Evolutionary conservation across 1,284 basidiomycete species (phyloP), one percentile per base, ranked within the genome.

Genomic region (Cryptococcus sp.): DNA sequence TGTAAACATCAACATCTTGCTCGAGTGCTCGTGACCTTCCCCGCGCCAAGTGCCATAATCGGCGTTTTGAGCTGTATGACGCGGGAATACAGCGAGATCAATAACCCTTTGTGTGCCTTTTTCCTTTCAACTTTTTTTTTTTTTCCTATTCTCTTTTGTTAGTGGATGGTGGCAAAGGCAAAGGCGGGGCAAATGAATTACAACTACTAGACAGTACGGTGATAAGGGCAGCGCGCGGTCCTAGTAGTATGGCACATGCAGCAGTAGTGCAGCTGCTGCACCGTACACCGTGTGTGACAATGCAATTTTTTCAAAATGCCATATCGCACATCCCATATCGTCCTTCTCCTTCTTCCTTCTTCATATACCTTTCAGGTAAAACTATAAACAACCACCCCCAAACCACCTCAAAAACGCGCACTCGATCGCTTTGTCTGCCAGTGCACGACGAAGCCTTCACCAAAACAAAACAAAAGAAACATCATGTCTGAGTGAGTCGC

Each of bases 401-500:
- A 59, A 59, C 50, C 59, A 53, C 59, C 41, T 54, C 57, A 50
- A 60, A 57, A 50, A 55, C 54, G 50, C 49, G 41, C 57, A 62
- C 69, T 68, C 65, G 53, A 65, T 66, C 59, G 70, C 70, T 73
- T 71, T 70, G 70, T 76, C 72, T 60, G 56, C 54, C 23, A 41
- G 53, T 53, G 53, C 58, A 50, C 65, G 71, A 71, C 70, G 61
- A 71, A 73, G 73, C 69, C 60, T 66, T 67, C 66, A 57, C 50
- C 50, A 51, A 66, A 69, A 72, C 62, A 67, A 62, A 55, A 64
- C 61, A 57, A 59, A 53, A 54, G 61, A 63, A 62, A 64, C 57
- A 78, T 72, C 67, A 78, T 78, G 77, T 73, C 77, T 59, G 77
- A 77, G 77, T 78, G 69, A 76, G 77, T 78, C 27, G 46, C 41